These are phyloP conservation scores for Macadamia tetraphylla DNA, from an alignment of 164 flowering plant species.

Conservation along the genomic window DNA sequence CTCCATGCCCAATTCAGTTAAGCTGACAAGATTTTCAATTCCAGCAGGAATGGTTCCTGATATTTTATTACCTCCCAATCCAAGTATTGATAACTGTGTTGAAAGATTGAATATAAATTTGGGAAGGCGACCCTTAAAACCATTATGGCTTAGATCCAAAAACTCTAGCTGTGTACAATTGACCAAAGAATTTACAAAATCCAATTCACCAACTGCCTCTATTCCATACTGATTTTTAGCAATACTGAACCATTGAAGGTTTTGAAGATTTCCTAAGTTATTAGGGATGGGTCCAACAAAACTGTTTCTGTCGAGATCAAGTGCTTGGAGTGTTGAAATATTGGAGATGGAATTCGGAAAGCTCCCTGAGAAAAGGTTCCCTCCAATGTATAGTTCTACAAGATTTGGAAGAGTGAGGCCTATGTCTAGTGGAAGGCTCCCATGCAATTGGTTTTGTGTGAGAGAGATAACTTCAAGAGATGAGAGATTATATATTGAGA, in stretches of 20 bases:
- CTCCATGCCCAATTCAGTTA: constrained; percentile 13
- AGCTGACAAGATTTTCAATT: constrained; percentile 18
- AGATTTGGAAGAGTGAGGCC: no score
- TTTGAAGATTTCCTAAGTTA: background rate
- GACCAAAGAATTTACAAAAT: constrained; percentile 22
- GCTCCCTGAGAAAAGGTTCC: background rate
- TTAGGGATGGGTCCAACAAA: background rate
- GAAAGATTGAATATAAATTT: constrained; percentile 27
- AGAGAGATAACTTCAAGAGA: no score
- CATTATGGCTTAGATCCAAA: constrained; percentile 15
- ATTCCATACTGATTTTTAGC: background rate
- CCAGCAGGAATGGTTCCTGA: constrained; percentile 4
- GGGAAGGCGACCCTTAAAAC: constrained; percentile 26
- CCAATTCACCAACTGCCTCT: constrained; percentile 18
- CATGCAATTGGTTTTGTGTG: no score
- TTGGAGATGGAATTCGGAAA: background rate
- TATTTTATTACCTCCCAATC: background rate
- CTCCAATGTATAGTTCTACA: background rate
- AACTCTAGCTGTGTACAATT: constrained; percentile 24
- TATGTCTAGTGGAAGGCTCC: no score
- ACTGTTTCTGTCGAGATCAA: background rate
- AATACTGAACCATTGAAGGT: background rate
- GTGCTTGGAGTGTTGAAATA: background rate
- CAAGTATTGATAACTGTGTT: constrained; percentile 1
- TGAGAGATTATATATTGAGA: no score